Percentiles rank a stretch among this genome's conserved stretches.
These are phyloP conservation scores for Wickerhamiella sergipiensis DNA, from an alignment of 805 yeast species.

Conservation along the genomic window DNA sequence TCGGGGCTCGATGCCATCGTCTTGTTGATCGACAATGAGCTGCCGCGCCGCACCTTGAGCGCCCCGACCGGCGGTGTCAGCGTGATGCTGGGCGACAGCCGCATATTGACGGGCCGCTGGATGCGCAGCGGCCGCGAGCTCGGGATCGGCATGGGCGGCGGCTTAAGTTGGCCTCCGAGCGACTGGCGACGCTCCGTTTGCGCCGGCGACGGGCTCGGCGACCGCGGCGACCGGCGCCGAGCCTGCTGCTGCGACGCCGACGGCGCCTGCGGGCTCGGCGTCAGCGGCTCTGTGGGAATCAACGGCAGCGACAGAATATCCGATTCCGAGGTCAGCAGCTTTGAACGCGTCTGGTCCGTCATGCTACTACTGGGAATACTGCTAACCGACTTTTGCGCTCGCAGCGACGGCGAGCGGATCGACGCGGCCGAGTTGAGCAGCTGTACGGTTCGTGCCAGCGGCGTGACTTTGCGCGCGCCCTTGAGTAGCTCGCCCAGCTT, in stretches of 20 bases:
- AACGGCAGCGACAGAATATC: not conserved
- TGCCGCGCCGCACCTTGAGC: not conserved
- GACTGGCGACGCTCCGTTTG: not conserved
- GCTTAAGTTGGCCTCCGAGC: not conserved
- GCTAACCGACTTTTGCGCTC: not conserved
- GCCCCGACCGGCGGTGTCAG: not conserved
- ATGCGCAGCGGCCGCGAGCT: not conserved
- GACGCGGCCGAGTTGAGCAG: not conserved
- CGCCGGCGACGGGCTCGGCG: not conserved
- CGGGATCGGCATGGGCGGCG: not conserved
- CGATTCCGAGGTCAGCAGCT: not conserved
- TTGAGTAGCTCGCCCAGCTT: not conserved
- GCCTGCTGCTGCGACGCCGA: not conserved
- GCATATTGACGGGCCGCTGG: not conserved
- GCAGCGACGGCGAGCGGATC: not conserved
- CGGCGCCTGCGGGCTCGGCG: not conserved
- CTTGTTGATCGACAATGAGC: not conserved
- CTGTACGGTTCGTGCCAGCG: not conserved
- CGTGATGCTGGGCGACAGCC: not conserved
- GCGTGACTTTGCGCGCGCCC: not conserved
- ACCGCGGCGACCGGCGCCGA: not conserved
- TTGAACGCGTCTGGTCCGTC: no score
- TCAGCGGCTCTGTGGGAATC: not conserved
- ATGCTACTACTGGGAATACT: not conserved
- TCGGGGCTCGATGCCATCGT: not conserved